These are phyloP conservation scores for Aspergillus olivimuriae DNA, from an alignment of 495 filamentous ascomycete genomes.

Conservation along the genomic window DNA sequence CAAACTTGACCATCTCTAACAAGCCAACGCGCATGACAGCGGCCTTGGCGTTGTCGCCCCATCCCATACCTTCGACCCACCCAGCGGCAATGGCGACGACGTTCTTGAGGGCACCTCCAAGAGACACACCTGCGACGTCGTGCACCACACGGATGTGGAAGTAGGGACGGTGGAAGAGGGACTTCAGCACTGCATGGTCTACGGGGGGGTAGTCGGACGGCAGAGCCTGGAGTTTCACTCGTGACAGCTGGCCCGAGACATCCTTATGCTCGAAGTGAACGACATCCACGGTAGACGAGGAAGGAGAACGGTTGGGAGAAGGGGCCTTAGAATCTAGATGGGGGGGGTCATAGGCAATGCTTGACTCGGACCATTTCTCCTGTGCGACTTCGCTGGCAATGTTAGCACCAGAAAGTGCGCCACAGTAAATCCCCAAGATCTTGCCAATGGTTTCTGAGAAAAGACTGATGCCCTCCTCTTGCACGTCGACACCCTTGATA, in stretches of 20 bases:
- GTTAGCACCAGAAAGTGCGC: slow-evolving; percentile 92
- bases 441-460: slow-evolving; percentile 94
- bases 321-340: slow-evolving; percentile 69
- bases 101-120: slow-evolving; percentile 95
- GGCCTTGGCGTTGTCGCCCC: slow-evolving; percentile 97
- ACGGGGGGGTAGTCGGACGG: slow-evolving; percentile 76
- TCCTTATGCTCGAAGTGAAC: slow-evolving; percentile 60
- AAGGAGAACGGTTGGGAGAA: slow-evolving; percentile 53
- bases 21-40: slow-evolving; percentile 94
- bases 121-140: slow-evolving; percentile 92
- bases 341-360: slow-evolving; percentile 92
- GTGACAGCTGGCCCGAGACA: slow-evolving; percentile 51
- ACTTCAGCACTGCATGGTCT: slow-evolving; percentile 69
- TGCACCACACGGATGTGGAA: slow-evolving; percentile 91
- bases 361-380: slow-evolving; percentile 96
- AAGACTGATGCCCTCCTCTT: slow-evolving; percentile 69
- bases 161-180: slow-evolving; percentile 92
- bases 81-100: slow-evolving; percentile 92
- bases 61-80: slow-evolving; percentile 90
- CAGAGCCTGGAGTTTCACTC: slow-evolving; percentile 62
- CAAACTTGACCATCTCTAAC: slow-evolving; percentile 92
- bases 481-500: slow-evolving; percentile 95
- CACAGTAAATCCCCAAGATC: slow-evolving; percentile 90
- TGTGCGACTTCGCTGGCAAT: slow-evolving; percentile 91
- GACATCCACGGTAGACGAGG: slow-evolving; percentile 51